Evolutionary conservation across 2,329 filamentous ascomycete genomes (phyloP), one percentile per base, ranked within the genome.

Genomic region (Paracoccidioides brasiliensis): DNA sequence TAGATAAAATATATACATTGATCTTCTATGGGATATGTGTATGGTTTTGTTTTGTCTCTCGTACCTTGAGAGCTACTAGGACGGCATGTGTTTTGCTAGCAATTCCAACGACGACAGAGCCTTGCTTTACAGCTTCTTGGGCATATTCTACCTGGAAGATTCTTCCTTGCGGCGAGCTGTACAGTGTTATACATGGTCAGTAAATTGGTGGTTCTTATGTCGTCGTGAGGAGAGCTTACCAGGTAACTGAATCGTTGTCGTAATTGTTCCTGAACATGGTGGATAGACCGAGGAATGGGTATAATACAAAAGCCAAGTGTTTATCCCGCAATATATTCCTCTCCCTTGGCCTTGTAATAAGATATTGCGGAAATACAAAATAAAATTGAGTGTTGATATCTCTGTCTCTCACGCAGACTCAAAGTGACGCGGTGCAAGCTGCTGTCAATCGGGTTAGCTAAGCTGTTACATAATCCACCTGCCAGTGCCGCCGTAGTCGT

Each of bases 131-230:
- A 63, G 93, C 93, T 79, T 98, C 93, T 72, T 87, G 87, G 67
- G 93, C 93, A 81, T 98, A 98, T 75, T 98, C 93, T 67, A 98
- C 94, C 75, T 98, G 93, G 76, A 98, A 98, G 79, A 98, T 97
- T 71, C 93, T 88, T 71, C 93, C 93, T 80, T 98, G 93, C 61
- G 93, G 93, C 66, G 93, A 98, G 83, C 90, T 96, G 67, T 56
- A 42, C 5, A 44, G 10, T 35, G 12, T 22, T 32, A 37, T 52
- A 53, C 12, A 33, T 33, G 52, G 44, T 55, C 15, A 56, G 43
- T 33, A 40, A 22, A 38, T 41, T 22, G 22, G 22, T 38, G 37
- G 15, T 3, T 38, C 54, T 28, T 22, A 30, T 28, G 5, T 32
- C 6, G 33, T 30, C 52, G 52, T 56, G 38, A 54, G 44, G 50